Percentiles rank a stretch among this genome's conserved stretches.
Conservation (phyloP, 768 basidiomycete species). For the Boletus edulis region DNA sequence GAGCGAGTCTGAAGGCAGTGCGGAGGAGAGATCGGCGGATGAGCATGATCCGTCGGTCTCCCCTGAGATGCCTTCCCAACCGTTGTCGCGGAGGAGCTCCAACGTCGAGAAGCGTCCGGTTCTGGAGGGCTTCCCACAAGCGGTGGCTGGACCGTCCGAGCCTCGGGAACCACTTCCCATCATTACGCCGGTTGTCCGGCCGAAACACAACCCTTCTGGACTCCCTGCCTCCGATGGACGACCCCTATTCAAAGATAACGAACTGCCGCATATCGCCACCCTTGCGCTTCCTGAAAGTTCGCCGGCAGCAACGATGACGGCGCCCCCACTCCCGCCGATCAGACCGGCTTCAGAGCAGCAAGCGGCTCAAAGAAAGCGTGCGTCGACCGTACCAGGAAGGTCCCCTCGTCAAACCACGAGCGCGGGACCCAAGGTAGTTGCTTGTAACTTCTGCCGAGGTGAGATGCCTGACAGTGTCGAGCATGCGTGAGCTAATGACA, state of each 20-base stretch:
- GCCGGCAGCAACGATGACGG: slow-evolving; percentile 56
- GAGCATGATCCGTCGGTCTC: slow-evolving; percentile 54
- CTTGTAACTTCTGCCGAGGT: slow-evolving; percentile 90
- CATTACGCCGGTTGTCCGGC: slow-evolving; percentile 35
- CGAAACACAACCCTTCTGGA: slow-evolving; percentile 27
- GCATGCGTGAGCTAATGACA: slow-evolving; percentile 4
- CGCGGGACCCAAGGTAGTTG: slow-evolving; percentile 83
- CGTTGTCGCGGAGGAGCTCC: slow-evolving; percentile 35
- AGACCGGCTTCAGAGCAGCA: slow-evolving; percentile 67
- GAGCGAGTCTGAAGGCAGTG: slow-evolving; percentile 59
- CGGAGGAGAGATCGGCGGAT: slow-evolving; percentile 55
- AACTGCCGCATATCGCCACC: slow-evolving; percentile 71
- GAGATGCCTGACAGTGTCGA: slow-evolving; percentile 24
- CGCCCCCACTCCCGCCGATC: slow-evolving; percentile 60
- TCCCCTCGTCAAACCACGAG: slow-evolving; percentile 55
- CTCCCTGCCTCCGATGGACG: slow-evolving; percentile 34
- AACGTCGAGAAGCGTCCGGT: slow-evolving; percentile 36
- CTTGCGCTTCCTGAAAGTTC: slow-evolving; percentile 58
- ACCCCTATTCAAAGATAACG: slow-evolving; percentile 54
- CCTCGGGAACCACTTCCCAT: slow-evolving; percentile 43
- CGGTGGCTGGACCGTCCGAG: slow-evolving; percentile 37
- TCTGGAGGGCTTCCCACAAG: slow-evolving; percentile 30
- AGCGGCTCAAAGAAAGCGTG: slow-evolving; percentile 65
- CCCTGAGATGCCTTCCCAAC: slow-evolving; percentile 40
- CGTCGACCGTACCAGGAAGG: slow-evolving; percentile 66